Percentiles rank a stretch among this genome's conserved stretches.
Conservation (phyloP, 106 monocot genomes). For the Allium sativum region DNA sequence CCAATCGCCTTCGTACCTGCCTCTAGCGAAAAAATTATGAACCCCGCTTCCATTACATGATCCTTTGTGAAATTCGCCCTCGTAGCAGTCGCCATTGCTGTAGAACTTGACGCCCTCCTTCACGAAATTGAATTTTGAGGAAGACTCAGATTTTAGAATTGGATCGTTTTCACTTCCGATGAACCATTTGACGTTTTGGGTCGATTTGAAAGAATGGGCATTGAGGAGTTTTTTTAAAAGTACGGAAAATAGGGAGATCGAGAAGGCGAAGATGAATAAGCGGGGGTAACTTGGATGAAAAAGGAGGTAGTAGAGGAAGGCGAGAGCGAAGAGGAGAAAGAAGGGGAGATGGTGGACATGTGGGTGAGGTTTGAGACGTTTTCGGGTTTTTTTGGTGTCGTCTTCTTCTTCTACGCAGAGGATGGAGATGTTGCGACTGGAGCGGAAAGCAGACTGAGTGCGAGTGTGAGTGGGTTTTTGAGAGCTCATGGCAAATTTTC, state of each 20-base stretch:
- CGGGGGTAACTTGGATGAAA: not conserved
- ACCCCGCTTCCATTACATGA: slow-evolving; percentile 41
- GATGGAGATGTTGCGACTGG: slow-evolving; percentile 41
- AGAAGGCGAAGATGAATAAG: not conserved
- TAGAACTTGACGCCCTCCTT: slow-evolving; percentile 44
- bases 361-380: not conserved
- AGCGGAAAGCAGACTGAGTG: slow-evolving; percentile 45
- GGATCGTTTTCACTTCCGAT: slow-evolving; percentile 26
- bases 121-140: not conserved
- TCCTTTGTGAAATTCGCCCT: slow-evolving; percentile 39
- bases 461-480: too few species aligned
- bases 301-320: not conserved
- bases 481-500: too few species aligned
- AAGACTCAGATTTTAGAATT: not conserved
- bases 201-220: not conserved
- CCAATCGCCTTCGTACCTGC: slow-evolving; percentile 63
- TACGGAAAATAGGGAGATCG: slow-evolving; percentile 6
- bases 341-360: not conserved
- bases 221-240: not conserved
- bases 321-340: not conserved
- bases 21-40: slow-evolving; percentile 17
- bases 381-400: not conserved
- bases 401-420: too few species aligned
- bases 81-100: slow-evolving; percentile 42
- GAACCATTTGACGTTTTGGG: slow-evolving; percentile 44